Base-by-base conservation (phyloP, 192 early-diverging fungal genomes). In the Rhizophagus sp. region DNA sequence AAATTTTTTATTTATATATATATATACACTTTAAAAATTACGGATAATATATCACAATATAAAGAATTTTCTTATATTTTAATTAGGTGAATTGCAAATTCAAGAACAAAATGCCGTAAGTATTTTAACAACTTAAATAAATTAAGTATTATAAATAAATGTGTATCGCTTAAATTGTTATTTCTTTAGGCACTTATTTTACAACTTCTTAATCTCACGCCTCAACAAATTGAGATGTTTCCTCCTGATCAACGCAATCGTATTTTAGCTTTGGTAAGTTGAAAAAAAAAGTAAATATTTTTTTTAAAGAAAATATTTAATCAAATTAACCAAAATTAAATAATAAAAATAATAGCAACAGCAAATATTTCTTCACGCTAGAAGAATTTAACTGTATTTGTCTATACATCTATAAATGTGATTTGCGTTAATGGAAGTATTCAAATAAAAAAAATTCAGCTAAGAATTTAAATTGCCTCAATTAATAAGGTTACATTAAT, bases 191-290 rank as follows among this genome's bases (percentile, higher is more conserved):
- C 36, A 2, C 19, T 73, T 36, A 6, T 75, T 24, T 15, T 75
- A 8, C 73, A 75, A 75, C 44, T 75, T 22, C 27, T 75, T 33
- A 27, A 62, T 30, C 73, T 75, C 8, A 10, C 73, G 9, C 73
- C n/a, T 15, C 49, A 49, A 39, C 73, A 75, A 75, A 61, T 75
- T 34, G 73, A 75, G 0, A 36, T 39, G 49, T 34, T 75, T 52
- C 73, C 73, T 52, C 73, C 73, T 57, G 52, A 75, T 13, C 73
- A 75, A 61, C 50, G 52, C 4, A 75, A 61, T 61, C 25, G 27
- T 36, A 49, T 75, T 24, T 22, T 75, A 19, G 6, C 25, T n/a
- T 62, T 75, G 73, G 73, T 75, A 57, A 61, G 68, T 41, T 39
- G 10, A 34, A 41, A 47, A 41, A 41, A 41, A 41, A 36, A 36